Conservation (phyloP, 129 eudicot species). For the Erigeron canadensis region DNA sequence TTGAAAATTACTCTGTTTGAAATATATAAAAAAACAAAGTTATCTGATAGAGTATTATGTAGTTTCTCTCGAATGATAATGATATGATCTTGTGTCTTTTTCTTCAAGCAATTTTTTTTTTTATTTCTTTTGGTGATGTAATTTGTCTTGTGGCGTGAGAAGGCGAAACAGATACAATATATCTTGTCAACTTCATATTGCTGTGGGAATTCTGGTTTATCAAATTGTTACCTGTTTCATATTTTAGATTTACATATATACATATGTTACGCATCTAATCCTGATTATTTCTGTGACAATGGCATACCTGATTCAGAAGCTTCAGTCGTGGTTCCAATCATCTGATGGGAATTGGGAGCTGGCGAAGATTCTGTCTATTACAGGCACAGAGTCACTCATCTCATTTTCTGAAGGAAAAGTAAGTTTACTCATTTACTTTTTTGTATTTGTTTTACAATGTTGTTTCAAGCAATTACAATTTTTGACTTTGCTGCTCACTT, state of each 20-base stretch:
- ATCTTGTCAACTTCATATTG: background rate
- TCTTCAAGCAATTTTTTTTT: background rate
- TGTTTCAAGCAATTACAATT: constrained; percentile 13
- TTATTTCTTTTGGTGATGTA: background rate
- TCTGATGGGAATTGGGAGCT: constrained; percentile 95
- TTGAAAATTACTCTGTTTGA: background rate
- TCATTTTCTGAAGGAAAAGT: constrained; percentile 76
- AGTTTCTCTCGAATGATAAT: background rate
- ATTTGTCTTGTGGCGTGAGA: background rate
- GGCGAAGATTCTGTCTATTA: constrained; percentile 61
- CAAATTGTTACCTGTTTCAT: background rate
- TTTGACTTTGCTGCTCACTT: constrained; percentile 26
- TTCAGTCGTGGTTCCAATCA: constrained; percentile 81
- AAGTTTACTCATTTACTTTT: constrained; percentile 26
- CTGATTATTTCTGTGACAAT: constrained; percentile 11
- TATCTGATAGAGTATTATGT: background rate
- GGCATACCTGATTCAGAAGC: constrained; percentile 62
- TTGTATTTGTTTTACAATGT: background rate
- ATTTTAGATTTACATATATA: constrained; percentile 17
- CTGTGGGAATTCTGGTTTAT: background rate
- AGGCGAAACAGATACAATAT: background rate
- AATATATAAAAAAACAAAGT: background rate
- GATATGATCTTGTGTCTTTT: background rate
- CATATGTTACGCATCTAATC: constrained; percentile 12
- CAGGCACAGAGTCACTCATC: constrained; percentile 70